Conservation (phyloP, 176 grass and related monocot genomes). For the Leersia perrieri region DNA sequence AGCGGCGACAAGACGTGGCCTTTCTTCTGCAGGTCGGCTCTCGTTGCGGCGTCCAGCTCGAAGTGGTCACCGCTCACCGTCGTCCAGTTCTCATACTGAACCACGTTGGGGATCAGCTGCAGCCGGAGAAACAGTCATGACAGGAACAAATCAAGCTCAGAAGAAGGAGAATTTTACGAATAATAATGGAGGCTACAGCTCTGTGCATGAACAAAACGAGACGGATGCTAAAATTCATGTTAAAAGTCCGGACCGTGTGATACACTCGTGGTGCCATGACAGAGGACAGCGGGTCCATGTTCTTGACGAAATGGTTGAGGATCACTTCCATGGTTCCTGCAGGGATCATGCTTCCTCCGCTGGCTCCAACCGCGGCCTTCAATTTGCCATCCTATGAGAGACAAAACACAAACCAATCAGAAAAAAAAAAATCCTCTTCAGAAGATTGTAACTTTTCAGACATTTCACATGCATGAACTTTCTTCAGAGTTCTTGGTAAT, state of each 20-base stretch:
- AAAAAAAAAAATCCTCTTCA: background rate
- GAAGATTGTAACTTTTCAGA: background rate
- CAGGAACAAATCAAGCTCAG: background rate
- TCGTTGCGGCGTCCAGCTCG: slow-evolving; percentile 59
- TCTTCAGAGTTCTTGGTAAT: background rate
- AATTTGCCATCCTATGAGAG: slow-evolving; percentile 61
- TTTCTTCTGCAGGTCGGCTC: slow-evolving; percentile 59
- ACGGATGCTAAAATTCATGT: background rate
- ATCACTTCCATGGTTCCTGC: slow-evolving; percentile 68
- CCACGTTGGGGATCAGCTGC: slow-evolving; percentile 90
- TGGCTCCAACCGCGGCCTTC: slow-evolving; percentile 66
- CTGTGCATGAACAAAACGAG: background rate
- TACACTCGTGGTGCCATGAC: slow-evolving; percentile 74
- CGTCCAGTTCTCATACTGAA: slow-evolving; percentile 95
- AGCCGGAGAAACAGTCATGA: background rate
- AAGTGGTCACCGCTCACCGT: slow-evolving; percentile 79
- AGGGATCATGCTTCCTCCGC: slow-evolving; percentile 76
- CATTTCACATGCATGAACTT: background rate
- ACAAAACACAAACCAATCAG: background rate
- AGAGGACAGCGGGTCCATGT: slow-evolving; percentile 79
- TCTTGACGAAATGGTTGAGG: slow-evolving; percentile 76
- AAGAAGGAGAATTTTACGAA: background rate
- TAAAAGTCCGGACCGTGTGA: slow-evolving; percentile 59
- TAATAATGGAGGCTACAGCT: background rate
- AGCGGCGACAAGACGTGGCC: slow-evolving; percentile 63